Conservation (phyloP, 2,329 filamentous ascomycete species). For the Remersonia thermophila region DNA sequence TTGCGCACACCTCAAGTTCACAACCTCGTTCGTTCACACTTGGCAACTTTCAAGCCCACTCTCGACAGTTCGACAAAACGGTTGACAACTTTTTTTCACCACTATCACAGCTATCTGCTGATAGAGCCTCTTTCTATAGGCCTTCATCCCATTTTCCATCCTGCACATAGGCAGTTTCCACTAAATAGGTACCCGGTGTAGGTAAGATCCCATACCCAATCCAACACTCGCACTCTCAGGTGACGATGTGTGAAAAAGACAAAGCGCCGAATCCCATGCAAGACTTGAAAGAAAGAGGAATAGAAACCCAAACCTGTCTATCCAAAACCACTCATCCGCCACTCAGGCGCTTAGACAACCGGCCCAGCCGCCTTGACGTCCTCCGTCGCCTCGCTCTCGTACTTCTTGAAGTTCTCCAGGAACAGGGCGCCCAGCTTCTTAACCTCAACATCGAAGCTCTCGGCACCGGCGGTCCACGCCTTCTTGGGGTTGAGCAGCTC, state of each 20-base stretch:
- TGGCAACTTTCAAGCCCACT: no score
- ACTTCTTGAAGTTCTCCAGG: slow-evolving; percentile 96
- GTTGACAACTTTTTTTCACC: no score
- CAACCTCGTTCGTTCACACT: no score
- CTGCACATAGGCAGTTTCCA: no score
- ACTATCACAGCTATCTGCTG: no score
- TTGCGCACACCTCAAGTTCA: no score
- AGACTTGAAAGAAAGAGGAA: not conserved
- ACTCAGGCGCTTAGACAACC: slow-evolving; percentile 10
- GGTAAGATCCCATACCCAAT: not conserved
- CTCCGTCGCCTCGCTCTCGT: slow-evolving; percentile 67
- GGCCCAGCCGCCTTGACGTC: slow-evolving; percentile 56
- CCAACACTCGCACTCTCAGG: not conserved
- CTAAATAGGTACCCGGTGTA: slow-evolving; percentile 3
- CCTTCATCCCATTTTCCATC: not conserved
- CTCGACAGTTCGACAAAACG: no score
- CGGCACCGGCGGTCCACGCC: slow-evolving; percentile 73
- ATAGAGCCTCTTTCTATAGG: no score
- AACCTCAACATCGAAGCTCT: slow-evolving; percentile 78
- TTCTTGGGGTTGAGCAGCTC: slow-evolving; percentile 92
- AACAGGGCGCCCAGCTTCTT: slow-evolving; percentile 83
- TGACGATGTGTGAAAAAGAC: not conserved
- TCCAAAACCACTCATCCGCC: not conserved
- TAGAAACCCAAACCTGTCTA: not conserved
- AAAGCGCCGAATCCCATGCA: slow-evolving; percentile 8